Evolutionary conservation across 331 rosid genomes (phyloP), one percentile per base, ranked within the genome.

Genomic region (Spiraea crenata): DNA sequence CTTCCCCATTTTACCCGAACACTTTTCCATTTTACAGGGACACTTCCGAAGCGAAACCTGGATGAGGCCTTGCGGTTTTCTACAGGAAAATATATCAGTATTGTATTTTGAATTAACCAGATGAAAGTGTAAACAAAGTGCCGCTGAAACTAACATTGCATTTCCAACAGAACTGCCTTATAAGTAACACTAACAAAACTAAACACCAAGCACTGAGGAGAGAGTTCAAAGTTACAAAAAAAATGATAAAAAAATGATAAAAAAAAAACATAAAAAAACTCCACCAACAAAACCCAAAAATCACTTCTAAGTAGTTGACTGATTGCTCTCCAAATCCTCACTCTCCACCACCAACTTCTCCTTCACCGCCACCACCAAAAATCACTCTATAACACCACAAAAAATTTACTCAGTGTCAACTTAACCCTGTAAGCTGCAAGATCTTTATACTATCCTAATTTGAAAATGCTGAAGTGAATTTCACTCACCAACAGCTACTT

Each of bases 221-320:
- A 31, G 9, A 7, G 64, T 46, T 40, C 80, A 9, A 37, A 57
- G 70, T 62, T 58, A 62, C 58, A 61, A 71, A 79, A 80, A 77
- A 76, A 76, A 62, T 44, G 3, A 56, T 45, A 7, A 38, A 37
- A 37, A 74, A 57, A 57, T 8, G 40, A 6, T 12, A 1, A 7
- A 31, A 50, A 60, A 66, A 63, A 34, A 73, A 44, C 60, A 61
- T 56, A 67, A 40, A 44, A 50, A 11, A 25, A 56, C 42, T 45
- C 57, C 31, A 38, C n/a, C n/a, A n/a, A n/a, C n/a, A n/a, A n/a
- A n/a, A n/a, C n/a, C n/a, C n/a, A n/a, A n/a, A n/a, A 14, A 52
- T 82, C 91, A 92, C 86, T 90, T 86, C 72, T 76, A 83, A 69
- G n/a, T n/a, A n/a, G 87, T 73, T 70, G 91, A 81, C 78, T 78